Base-by-base conservation (phyloP, 2,329 filamentous ascomycete genomes). In the Claviceps maximensis region DNA sequence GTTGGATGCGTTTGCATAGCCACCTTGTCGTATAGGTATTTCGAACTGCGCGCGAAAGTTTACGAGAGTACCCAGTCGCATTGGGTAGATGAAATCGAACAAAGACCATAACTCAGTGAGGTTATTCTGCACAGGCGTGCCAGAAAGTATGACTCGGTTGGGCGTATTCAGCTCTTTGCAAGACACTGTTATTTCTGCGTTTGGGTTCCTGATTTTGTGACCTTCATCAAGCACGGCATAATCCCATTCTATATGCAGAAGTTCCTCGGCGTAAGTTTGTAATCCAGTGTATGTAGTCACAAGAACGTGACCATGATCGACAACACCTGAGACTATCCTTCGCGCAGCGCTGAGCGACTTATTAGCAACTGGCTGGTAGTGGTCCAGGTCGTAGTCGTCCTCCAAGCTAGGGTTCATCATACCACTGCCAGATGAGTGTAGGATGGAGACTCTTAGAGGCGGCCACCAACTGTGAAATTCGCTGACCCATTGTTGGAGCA, bases 401-500 rank as follows among this genome's bases (percentile, higher is more conserved):
- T 82, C 70, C 62, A 81, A 66, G 67, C 83, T 71, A n/a, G 94
- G 74, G 58, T 95, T 89, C 51, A 96, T 73, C 91, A 98, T 97
- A 19, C 93, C 94, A 65, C 89, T 97, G 2, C 93, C 93, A 4
- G 93, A 96, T 1, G 89, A 89, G 65, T 98, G 93, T 49, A 98
- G 68, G 56, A 98, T 97, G 0, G 90, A 95, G 5, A 98, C 93
- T 44, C 94, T 81, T 33, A 98, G 74, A n/a, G 93, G 85, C n/a
- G 93, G 93, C 94, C 94, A 98, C 94, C 94, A 98, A 13, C 85
- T 83, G 69, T 98, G 94, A 61, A 98, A 97, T 64, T 98, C 93
- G 58, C 94, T 95, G 13, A 96, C 93, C 93, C 93, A 98, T 66
- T 98, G 93, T 56, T 89, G 86, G 71, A 98, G 84, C 25, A 98